Evolutionary conservation across 2,329 filamentous ascomycete genomes (phyloP), one percentile per base, ranked within the genome.

Genomic region (Fusarium haematococcum): DNA sequence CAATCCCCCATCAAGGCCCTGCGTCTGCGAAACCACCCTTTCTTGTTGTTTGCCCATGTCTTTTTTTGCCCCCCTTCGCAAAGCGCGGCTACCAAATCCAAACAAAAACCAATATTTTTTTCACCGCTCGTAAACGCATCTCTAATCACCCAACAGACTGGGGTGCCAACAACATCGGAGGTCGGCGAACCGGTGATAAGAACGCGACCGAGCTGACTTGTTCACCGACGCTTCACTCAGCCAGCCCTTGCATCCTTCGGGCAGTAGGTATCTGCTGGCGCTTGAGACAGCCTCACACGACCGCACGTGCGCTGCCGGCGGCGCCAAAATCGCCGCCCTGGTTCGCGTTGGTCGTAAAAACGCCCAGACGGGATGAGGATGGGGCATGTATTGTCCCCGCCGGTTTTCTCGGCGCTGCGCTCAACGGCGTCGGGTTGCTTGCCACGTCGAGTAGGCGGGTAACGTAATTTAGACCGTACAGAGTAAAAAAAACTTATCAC

Each of bases 1-100:
- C 6, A 18, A 54, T 16, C 30, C 33, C 4, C 9, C 41, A 69
- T 57, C 67, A 63, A 67, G 48, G 70, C 70, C 69, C 30, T 65
- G 54, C 58, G 35, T 63, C 41, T 68, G 50, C 35, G 23, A 35
- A 41, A 41, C 30, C 35, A 30, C 20, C 43, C 43, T 27, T 27
- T 45, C 23, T 48, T 48, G n/a, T 43, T 23, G 41, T 20, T 43
- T 43, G 41, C 41, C 20, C 41, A 43, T 43, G 41, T 43, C 41
- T 6, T 7, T n/a, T 20, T 30, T n/a, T 3, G 1, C 27, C 16
- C 56, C 33, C 20, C 66, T 39, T 61, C 63, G 69, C 72, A 67
- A 68, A 75, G 60, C 73, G 73, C 73, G 73, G 63, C 54, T 75
- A 59, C 33, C 25, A 27, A 48, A 48, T 27, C 43, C 43, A 48